Evolutionary conservation across 805 yeast species (phyloP), one percentile per base, ranked within the genome.

Genomic region (Nadsonia fulvescens): DNA sequence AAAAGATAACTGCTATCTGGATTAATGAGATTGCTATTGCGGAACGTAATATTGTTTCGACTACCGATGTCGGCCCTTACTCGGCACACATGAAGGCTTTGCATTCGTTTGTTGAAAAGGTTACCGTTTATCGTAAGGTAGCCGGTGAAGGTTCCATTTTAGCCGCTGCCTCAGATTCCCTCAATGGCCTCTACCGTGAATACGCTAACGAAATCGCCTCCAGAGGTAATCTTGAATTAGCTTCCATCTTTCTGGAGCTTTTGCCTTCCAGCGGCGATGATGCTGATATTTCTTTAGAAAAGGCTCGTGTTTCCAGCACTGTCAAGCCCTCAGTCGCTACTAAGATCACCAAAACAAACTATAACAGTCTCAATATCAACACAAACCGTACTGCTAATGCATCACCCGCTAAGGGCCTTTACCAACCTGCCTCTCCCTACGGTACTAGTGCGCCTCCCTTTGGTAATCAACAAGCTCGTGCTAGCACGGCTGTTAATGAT

Each of bases 71-170:
- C 7, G 65, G 93, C 3, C 69, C 79, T 2, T 73, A 75, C 29
- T 89, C 75, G 36, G 93, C 93, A 12, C 81, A 81, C 42, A 70
- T 75, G 38, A 75, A 67, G 38, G 75, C 93, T 6, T 57, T 86
- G 46, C 72, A 74, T 28, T 73, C 68, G 41, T 74, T 82, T 44
- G 75, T 79, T 27, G 92, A 78, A 47, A 83, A 83, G 50, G 64
- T 83, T 34, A 66, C 81, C 18, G 73, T 77, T 14, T 82, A 70
- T 47, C 62, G 75, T 40, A 57, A 73, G 15, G 56, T 63, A 19
- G 47, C 44, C 16, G 42, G 47, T 5, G 32, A 36, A 18, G 41
- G 41, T 12, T 23, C 26, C 4, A 38, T 39, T 13, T n/a, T 29
- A 9, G 37, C 36, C 9, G 23, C 24, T 3, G 32, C 28, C 17